A percentile compares a stretch with the other conserved stretches of the same genome.
phyloP scores from a whole-genome alignment of 1,284 basidiomycete genomes.

The Ganoderma leucocontextum region DNA sequence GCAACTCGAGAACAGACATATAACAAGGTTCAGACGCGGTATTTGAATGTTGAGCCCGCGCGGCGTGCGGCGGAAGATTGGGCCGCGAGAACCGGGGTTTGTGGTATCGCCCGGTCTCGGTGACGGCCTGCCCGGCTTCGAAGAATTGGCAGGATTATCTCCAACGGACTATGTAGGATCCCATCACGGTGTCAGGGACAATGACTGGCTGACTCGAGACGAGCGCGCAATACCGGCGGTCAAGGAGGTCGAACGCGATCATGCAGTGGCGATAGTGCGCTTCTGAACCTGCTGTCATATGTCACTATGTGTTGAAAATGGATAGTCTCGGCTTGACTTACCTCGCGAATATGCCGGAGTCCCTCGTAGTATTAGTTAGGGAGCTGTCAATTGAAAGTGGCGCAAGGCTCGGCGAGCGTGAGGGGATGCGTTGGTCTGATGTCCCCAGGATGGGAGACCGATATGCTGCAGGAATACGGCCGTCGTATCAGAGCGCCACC shows the following conservation, averaged over 20 bases:
- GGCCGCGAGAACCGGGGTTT: no score
- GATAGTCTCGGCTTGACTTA: neutral
- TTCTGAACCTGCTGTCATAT: neutral
- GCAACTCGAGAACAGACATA: neutral
- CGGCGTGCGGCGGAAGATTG: neutral
- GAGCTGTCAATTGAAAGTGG: neutral
- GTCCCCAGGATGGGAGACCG: neutral
- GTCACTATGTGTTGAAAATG: slow-evolving; percentile 6
- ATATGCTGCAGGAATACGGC: neutral
- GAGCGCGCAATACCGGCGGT: slow-evolving; percentile 11
- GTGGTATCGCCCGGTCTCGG: neutral
- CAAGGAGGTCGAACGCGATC: slow-evolving; percentile 3
- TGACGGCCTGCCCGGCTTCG: slow-evolving; percentile 9
- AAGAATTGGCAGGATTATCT: neutral
- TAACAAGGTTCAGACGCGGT: neutral
- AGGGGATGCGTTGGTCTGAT: neutral
- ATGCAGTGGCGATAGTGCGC: slow-evolving; percentile 3
- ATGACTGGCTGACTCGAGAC: slow-evolving; percentile 4
- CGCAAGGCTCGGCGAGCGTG: no score
- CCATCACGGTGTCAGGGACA: slow-evolving; percentile 10
- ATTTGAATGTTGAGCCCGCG: neutral
- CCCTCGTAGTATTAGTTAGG: neutral
- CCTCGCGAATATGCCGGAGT: neutral
- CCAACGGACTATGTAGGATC: slow-evolving; percentile 4
- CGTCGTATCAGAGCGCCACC: neutral